These are phyloP conservation scores for Avena insularis DNA, from an alignment of 176 grass and related monocot genomes.

Conservation along the genomic window DNA sequence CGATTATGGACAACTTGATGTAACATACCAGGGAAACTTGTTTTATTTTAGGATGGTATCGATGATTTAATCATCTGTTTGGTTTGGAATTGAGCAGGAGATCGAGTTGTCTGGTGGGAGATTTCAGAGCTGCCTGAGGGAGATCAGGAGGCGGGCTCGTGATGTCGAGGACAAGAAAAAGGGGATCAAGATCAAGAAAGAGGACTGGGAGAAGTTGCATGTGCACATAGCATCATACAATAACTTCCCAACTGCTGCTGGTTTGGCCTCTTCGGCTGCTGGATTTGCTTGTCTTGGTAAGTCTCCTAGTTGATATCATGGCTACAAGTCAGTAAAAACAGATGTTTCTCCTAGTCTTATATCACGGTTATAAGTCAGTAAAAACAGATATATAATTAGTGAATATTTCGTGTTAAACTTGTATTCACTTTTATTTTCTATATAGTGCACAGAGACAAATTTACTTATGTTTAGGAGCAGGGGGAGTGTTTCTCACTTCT, in stretches of 20 bases:
- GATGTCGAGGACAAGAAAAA: too few species aligned
- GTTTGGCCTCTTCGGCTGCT: not conserved
- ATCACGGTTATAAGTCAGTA: not conserved
- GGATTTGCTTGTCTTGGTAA: conserved; percentile 94
- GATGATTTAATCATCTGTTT: not conserved
- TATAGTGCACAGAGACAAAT: not conserved
- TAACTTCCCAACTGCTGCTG: too few species aligned
- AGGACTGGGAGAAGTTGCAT: too few species aligned
- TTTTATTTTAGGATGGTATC: not conserved
- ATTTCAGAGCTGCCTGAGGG: too few species aligned
- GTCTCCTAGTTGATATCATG: not conserved
- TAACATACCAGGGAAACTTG: not conserved
- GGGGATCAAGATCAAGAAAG: too few species aligned
- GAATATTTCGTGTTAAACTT: not conserved
- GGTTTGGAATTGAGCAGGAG: conserved; percentile 65
- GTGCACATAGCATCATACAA: too few species aligned
- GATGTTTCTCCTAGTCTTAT: not conserved
- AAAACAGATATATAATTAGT: not conserved
- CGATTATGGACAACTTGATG: too few species aligned
- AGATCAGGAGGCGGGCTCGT: too few species aligned
- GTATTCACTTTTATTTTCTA: not conserved
- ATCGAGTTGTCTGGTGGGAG: conserved; percentile 33
- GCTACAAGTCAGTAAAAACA: too few species aligned
- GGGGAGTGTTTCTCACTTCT: not conserved
- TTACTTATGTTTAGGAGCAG: not conserved